Percentiles rank a stretch among this genome's conserved stretches.
These are phyloP conservation scores for Martensiomyces pterosporus DNA, from an alignment of 192 early-diverging fungal species.

Conservation along the genomic window DNA sequence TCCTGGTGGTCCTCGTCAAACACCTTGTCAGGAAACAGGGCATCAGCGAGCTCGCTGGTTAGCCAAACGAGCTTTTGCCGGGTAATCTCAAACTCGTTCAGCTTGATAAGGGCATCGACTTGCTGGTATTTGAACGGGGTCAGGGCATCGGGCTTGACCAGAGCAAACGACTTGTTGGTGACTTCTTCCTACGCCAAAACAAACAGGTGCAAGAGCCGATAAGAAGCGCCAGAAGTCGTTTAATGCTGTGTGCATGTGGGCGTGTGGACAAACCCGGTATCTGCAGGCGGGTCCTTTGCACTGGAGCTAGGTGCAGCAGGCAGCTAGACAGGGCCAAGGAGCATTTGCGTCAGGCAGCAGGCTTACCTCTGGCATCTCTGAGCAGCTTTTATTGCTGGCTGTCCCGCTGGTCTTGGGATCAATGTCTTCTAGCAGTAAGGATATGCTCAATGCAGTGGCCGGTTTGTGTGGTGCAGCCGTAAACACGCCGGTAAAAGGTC, in stretches of 20 bases:
- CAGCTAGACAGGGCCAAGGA: too few species aligned
- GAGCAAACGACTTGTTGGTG: slow-evolving; percentile 52
- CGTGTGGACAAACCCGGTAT: background rate
- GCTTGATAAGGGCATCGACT: slow-evolving; percentile 50
- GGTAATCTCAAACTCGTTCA: slow-evolving; percentile 52
- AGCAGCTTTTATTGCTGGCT: too few species aligned
- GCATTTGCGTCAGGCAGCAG: too few species aligned
- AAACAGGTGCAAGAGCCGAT: too few species aligned
- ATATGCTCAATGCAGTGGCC: slow-evolving; percentile 28
- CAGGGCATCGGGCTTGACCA: slow-evolving; percentile 60
- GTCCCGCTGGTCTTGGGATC: background rate
- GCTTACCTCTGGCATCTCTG: background rate
- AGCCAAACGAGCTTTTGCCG: slow-evolving; percentile 54
- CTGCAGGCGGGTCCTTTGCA: too few species aligned
- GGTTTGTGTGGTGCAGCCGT: slow-evolving; percentile 31
- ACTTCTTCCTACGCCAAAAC: slow-evolving; percentile 23
- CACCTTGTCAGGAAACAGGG: slow-evolving; percentile 44
- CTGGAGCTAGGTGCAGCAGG: too few species aligned
- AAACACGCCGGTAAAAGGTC: slow-evolving; percentile 19
- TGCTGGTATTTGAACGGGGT: slow-evolving; percentile 51
- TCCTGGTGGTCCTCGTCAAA: slow-evolving; percentile 38
- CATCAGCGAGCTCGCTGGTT: slow-evolving; percentile 31
- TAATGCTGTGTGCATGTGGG: slow-evolving; percentile 5
- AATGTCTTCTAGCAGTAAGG: slow-evolving; percentile 45
- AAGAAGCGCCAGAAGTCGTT: too few species aligned